phyloP scores from a whole-genome alignment of 2,329 filamentous ascomycete genomes.

The Phoma sp. region DNA sequence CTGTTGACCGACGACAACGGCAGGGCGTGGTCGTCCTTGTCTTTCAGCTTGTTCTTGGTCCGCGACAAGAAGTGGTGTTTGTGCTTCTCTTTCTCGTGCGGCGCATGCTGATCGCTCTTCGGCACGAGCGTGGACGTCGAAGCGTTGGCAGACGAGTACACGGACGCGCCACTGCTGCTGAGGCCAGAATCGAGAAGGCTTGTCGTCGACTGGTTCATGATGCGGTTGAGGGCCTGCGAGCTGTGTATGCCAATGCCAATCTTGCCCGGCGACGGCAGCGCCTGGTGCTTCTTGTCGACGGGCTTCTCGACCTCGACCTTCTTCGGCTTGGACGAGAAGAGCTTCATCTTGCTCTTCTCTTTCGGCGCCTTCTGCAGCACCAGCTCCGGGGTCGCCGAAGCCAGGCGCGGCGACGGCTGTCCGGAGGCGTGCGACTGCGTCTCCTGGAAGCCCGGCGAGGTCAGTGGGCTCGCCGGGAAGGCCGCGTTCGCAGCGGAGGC shows the following conservation, averaged over 20 bases:
- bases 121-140: slow-evolving; percentile 80
- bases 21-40: slow-evolving; percentile 73
- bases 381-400: slow-evolving; percentile 29
- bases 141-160: slow-evolving; percentile 79
- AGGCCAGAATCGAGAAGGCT: slow-evolving; percentile 68
- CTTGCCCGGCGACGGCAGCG: slow-evolving; percentile 70
- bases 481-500: slow-evolving; percentile 76
- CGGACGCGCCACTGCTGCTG: slow-evolving; percentile 65
- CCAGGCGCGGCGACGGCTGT: slow-evolving; percentile 44
- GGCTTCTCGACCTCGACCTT: slow-evolving; percentile 76
- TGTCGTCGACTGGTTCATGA: slow-evolving; percentile 72
- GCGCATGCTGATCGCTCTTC: slow-evolving; percentile 48
- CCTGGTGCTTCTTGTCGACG: slow-evolving; percentile 65
- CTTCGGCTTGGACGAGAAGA: slow-evolving; percentile 75
- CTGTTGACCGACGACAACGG: slow-evolving; percentile 78
- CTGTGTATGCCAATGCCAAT: slow-evolving; percentile 72
- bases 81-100: slow-evolving; percentile 73
- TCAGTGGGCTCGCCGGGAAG: slow-evolving; percentile 69
- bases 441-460: slow-evolving; percentile 50
- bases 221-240: slow-evolving; percentile 68
- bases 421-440: slow-evolving; percentile 27
- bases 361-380: slow-evolving; percentile 70
- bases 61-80: slow-evolving; percentile 81
- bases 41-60: slow-evolving; percentile 78
- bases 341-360: slow-evolving; percentile 80